Percentiles rank a stretch among this genome's conserved stretches.
Evolutionary conservation across 2,329 filamentous ascomycete species (phyloP).

Genomic region (Trichoderma sp.): DNA sequence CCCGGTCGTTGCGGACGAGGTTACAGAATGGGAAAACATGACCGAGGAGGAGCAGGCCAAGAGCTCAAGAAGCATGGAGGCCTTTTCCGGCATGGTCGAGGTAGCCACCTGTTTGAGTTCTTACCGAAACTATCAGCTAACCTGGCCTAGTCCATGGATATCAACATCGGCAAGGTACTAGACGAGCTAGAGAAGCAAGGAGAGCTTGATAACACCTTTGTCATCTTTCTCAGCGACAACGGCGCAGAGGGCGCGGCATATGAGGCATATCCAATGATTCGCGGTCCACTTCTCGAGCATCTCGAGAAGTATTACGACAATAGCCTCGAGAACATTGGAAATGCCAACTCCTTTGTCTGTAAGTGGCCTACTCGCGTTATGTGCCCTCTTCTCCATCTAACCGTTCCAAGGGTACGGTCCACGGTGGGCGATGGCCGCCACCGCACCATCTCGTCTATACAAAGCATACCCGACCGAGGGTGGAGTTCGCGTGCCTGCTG

Average conservation of each 20-base stretch:
- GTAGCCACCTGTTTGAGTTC: slow-evolving; percentile 21
- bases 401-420: too few relatives aligned
- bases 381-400: neutral
- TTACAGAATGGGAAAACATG: slow-evolving; percentile 47
- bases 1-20: slow-evolving; percentile 35
- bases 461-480: slow-evolving; percentile 45
- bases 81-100: slow-evolving; percentile 64
- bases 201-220: slow-evolving; percentile 62
- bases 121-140: neutral
- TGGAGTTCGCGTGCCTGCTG: slow-evolving; percentile 50
- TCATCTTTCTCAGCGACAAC: slow-evolving; percentile 63
- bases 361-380: slow-evolving; percentile 45
- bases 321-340: slow-evolving; percentile 53
- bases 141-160: slow-evolving; percentile 45
- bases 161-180: slow-evolving; percentile 59
- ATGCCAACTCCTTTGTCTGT: slow-evolving; percentile 56
- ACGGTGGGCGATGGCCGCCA: slow-evolving; percentile 24
- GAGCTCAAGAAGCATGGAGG: slow-evolving; percentile 57
- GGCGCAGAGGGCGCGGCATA: slow-evolving; percentile 59
- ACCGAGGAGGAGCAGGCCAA: slow-evolving; percentile 45
- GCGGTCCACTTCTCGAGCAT: slow-evolving; percentile 48
- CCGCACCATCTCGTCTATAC: slow-evolving; percentile 37
- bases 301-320: slow-evolving; percentile 52
- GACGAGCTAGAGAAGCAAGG: slow-evolving; percentile 54
- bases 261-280: slow-evolving; percentile 50